These are phyloP conservation scores for Fusarium sp. DNA, from an alignment of 2,329 filamentous ascomycete species.

Conservation along the genomic window DNA sequence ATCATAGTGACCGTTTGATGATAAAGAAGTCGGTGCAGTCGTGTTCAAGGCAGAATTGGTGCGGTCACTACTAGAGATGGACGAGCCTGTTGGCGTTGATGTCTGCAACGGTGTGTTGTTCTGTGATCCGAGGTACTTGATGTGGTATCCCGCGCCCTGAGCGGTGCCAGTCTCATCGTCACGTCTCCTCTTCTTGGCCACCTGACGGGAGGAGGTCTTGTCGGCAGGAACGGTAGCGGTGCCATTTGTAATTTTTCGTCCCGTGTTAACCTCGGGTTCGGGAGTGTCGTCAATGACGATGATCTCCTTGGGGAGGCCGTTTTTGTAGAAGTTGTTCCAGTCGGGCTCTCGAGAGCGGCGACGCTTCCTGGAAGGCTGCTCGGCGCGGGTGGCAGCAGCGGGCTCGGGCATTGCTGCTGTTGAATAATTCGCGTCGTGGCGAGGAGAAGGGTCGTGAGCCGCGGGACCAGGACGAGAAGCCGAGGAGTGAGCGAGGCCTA, in stretches of 20 bases:
- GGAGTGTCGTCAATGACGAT: constrained; percentile 88
- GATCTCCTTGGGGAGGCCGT: constrained; percentile 86
- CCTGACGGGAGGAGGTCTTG: constrained; percentile 58
- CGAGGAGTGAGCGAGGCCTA: constrained; percentile 51
- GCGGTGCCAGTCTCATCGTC: constrained; percentile 66
- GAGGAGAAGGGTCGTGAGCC: constrained; percentile 51
- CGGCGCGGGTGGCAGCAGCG: constrained; percentile 48
- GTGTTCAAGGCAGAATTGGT: constrained; percentile 87
- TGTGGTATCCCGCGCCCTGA: constrained; percentile 79
- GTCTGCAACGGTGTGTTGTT: constrained; percentile 80
- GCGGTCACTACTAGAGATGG: constrained; percentile 86
- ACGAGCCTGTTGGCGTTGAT: constrained; percentile 77
- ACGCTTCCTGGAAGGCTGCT: constrained; percentile 63
- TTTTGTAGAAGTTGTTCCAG: constrained; percentile 87
- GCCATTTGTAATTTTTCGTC: constrained; percentile 57
- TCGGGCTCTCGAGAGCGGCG: constrained; percentile 77
- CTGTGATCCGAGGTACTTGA: constrained; percentile 78
- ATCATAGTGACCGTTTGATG: constrained; percentile 75
- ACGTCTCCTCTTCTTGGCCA: constrained; percentile 83
- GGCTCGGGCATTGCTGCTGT: constrained; percentile 47
- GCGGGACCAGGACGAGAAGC: constrained; percentile 50
- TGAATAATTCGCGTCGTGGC: constrained; percentile 47
- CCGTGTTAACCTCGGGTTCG: constrained; percentile 65
- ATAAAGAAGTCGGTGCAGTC: constrained; percentile 88
- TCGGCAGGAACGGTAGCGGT: constrained; percentile 51